Conservation (phyloP, 1,139 yeast species). For the Hemisphaericaspora subhashii region DNA sequence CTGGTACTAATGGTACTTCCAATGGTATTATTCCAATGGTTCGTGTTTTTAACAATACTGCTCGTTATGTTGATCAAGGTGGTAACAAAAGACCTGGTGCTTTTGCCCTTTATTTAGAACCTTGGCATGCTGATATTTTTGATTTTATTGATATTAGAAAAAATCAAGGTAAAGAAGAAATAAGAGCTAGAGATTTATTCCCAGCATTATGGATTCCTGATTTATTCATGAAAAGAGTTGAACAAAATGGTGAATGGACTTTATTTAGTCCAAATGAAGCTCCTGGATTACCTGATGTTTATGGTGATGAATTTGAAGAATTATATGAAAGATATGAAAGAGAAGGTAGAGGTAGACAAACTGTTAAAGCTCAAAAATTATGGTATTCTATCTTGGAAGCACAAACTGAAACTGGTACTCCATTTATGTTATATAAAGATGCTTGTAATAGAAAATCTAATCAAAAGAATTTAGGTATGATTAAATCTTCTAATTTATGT, state of each 20-base stretch:
- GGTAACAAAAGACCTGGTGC: conserved; percentile 96
- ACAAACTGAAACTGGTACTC: conserved; percentile 92
- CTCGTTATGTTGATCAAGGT: conserved; percentile 91
- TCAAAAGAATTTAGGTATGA: conserved; percentile 84
- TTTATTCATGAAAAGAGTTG: conserved; percentile 85
- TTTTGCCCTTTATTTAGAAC: conserved; percentile 83
- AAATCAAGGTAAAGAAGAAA: conserved; percentile 90
- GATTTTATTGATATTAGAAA: conserved; percentile 83
- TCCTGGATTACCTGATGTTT: conserved; percentile 75
- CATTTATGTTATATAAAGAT: conserved; percentile 89
- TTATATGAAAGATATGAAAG: conserved; percentile 71
- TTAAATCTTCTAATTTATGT: conserved; percentile 86
- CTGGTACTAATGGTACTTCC: conserved; percentile 88
- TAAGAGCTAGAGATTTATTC: conserved; percentile 86
- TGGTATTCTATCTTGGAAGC: conserved; percentile 88
- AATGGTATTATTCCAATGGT: conserved; percentile 90
- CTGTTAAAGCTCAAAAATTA: conserved; percentile 80
- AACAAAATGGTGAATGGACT: conserved; percentile 77
- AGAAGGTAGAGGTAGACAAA: conserved; percentile 69
- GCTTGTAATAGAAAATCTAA: conserved; percentile 81
- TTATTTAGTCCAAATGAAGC: conserved; percentile 88
- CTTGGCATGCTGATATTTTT: conserved; percentile 88
- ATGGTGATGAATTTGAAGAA: conserved; percentile 77
- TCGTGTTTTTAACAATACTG: conserved; percentile 87
- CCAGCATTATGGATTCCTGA: conserved; percentile 93